Evolutionary conservation across 768 basidiomycete species (phyloP).

Genomic region (Butyriboletus loyo): DNA sequence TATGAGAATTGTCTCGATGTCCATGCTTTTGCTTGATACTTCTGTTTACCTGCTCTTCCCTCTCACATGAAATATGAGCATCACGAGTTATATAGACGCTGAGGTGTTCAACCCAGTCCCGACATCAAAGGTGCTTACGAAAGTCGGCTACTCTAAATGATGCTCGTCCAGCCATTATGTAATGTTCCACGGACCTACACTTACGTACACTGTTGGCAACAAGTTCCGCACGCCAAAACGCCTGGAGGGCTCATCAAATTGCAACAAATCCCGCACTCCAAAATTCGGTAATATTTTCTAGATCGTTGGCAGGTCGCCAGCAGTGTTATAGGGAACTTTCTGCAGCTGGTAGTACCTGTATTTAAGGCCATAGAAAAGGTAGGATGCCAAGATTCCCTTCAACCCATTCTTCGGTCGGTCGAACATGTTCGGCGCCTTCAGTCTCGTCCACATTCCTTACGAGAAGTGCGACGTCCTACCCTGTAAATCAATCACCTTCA

Average conservation of each 20-base stretch:
- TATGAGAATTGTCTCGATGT: conserved; percentile 18
- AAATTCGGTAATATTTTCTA: rapidly evolving
- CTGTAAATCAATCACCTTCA: no score
- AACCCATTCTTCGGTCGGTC: no score
- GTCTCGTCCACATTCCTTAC: neutral
- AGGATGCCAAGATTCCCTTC: neutral
- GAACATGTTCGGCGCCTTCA: neutral
- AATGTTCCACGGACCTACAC: no score
- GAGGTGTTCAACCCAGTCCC: no score
- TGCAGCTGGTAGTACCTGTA: neutral
- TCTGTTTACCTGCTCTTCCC: conserved; percentile 14
- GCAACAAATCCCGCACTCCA: neutral
- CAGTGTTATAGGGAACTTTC: no score
- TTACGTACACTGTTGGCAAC: no score
- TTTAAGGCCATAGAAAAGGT: neutral
- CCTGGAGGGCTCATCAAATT: neutral
- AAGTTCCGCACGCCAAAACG: neutral
- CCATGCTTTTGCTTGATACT: conserved; percentile 17
- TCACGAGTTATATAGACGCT: neutral
- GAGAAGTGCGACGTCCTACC: neutral
- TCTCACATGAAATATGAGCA: conserved; percentile 16
- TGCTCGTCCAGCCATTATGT: no score
- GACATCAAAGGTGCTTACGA: no score
- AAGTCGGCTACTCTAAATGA: no score
- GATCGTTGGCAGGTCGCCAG: neutral